phyloP scores from a whole-genome alignment of 192 early-diverging fungal genomes.

The Coemansia sp. region DNA sequence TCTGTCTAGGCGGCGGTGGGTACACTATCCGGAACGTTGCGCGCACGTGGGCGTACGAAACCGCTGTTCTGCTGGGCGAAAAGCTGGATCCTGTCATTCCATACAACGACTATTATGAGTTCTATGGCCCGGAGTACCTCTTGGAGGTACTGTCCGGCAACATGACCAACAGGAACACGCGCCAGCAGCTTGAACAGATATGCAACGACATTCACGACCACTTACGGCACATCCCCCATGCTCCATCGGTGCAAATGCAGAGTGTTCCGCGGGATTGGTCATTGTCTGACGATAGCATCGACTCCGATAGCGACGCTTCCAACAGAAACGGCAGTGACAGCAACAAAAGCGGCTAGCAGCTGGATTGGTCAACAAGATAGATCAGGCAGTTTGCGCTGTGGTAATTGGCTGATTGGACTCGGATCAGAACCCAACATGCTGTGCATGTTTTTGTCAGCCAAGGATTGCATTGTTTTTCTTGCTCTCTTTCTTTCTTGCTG shows the following conservation, averaged over 20 bases:
- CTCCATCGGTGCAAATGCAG: conserved; percentile 82
- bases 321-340: conserved; percentile 16
- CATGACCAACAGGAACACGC: conserved; percentile 84
- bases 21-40: conserved; percentile 96
- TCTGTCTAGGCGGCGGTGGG: conserved; percentile 93
- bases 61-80: conserved; percentile 73
- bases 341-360: conserved; percentile 28
- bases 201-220: conserved; percentile 61
- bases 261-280: conserved; percentile 62
- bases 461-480: background rate
- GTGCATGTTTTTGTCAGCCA: background rate
- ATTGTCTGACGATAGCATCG: no score
- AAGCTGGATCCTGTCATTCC: conserved; percentile 78
- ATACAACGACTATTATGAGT: conserved; percentile 83
- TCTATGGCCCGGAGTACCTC: conserved; percentile 88
- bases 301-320: conserved; percentile 16
- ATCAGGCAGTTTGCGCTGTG: background rate
- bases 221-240: conserved; percentile 62
- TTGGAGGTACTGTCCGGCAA: conserved; percentile 84
- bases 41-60: conserved; percentile 95
- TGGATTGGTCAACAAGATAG: background rate
- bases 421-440: background rate
- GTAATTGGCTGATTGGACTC: background rate
- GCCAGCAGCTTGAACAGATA: conserved; percentile 79
- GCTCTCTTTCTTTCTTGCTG: background rate